Base-by-base conservation (phyloP, 2,329 filamentous ascomycete genomes). In the Phaeosphaeriaceae sp. region DNA sequence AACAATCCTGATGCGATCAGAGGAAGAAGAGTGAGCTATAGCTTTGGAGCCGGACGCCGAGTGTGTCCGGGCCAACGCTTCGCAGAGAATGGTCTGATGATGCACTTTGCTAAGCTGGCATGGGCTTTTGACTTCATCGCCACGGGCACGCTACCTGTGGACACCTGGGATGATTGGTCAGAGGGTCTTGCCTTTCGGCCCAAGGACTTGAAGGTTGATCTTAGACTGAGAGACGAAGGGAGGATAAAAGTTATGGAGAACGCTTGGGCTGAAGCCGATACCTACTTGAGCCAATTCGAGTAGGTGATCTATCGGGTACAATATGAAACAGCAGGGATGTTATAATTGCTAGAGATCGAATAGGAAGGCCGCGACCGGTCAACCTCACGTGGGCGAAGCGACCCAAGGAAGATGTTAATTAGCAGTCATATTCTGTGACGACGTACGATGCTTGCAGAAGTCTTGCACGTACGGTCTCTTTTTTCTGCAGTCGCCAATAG, bases 1-100 rank as follows among this genome's bases (percentile, higher is more conserved):
- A 2, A 74, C 6, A 36, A 36, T 73, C 24, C 81, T 78, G 47
- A 88, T 88, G 66, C 85, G 84, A 1, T 53, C 50, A 50, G 48
- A 21, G 56, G 57, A 25, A 59, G 59, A 1, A 36, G 62, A 21
- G 51, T 46, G 2, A 45, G 36, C 10, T 58, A 54, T 42, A 57
- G 59, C 1, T 60, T 62, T 22, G 62, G 62, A 1, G 54, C 52
- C 31, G 62, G 59, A 1, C 55, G 59, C 2, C 52, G 59, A 7
- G 48, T 53, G 1, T 62, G 59, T 31, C 53, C 53, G 1, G 56
- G 48, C 20, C 42, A 33, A 21, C 41, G 62, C 20, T 42, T 65
- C 19, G 54, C 54, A 19, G 62, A 65, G 33, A 48, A 48, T 15
- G 36, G 47, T 24, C 13, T 48, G 25, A 48, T 48, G 25, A 33